phyloP scores from a whole-genome alignment of 495 filamentous ascomycete species.

The Penicillium diatomitis region DNA sequence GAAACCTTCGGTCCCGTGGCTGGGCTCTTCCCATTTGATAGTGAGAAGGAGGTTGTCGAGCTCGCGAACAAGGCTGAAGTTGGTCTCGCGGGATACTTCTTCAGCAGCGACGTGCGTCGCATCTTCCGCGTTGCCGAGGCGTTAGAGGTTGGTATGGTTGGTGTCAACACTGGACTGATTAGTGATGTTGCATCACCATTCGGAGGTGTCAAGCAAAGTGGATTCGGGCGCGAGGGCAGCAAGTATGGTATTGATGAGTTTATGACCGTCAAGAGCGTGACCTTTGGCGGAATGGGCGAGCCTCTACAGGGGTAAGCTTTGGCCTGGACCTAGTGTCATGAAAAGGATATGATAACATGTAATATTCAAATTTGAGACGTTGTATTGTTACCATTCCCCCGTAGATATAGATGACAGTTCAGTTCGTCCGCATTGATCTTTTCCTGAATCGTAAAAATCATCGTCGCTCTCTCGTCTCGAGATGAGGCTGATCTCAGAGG shows the following conservation, averaged over 20 bases:
- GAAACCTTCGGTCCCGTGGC: conserved; percentile 88
- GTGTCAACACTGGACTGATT: conserved; percentile 75
- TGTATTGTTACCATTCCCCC: too few species aligned
- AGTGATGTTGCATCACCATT: conserved; percentile 79
- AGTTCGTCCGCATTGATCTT: too few species aligned
- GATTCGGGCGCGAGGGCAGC: conserved; percentile 87
- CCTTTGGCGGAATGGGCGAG: conserved; percentile 66
- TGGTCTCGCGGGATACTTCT: conserved; percentile 83
- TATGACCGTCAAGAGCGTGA: conserved; percentile 77
- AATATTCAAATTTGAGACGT: too few species aligned
- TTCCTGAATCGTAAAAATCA: too few species aligned
- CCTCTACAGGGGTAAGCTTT: conserved; percentile 32
- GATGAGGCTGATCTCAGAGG: too few species aligned
- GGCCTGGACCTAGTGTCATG: not conserved
- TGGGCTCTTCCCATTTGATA: conserved; percentile 72
- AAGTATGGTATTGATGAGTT: conserved; percentile 90
- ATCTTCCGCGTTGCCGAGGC: conserved; percentile 72
- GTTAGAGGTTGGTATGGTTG: conserved; percentile 86
- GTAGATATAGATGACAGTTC: too few species aligned
- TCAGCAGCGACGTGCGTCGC: conserved; percentile 61
- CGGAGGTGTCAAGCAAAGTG: conserved; percentile 88
- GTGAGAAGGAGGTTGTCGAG: conserved; percentile 73
- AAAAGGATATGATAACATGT: too few species aligned
- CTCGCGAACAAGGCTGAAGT: conserved; percentile 70
- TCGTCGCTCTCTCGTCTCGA: too few species aligned